Evolutionary conservation across 768 basidiomycete species (phyloP), one percentile per base, ranked within the genome.

Genomic region (Tricholoma matsutake): DNA sequence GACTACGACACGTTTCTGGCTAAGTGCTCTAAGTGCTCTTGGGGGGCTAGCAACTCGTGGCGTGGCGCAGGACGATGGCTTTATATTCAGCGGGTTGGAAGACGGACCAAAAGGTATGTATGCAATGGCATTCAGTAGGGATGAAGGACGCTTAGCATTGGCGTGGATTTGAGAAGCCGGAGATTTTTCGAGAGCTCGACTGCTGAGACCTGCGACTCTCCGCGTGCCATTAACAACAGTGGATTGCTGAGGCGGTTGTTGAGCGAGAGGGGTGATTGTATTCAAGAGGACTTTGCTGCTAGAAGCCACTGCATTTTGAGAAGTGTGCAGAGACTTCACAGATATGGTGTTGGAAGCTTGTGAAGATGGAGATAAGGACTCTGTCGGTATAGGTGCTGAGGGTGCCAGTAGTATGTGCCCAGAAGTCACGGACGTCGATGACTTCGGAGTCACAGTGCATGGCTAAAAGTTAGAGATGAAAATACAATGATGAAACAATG

Each of bases 61-160:
- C 32, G 29, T 51, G 25, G 29, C 49, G 16, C 51, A 32, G 61
- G 56, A 56, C 35, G 85, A 82, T 13, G 86, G 83, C 25, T 78
- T 75, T 57, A 87, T 86, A 52, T 75, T 77, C 41, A 87, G 69
- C 22, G 85, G 84, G 67, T 87, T 87, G 0, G 75, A 78, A 25
- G 76, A 67, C 8, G 82, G 76, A 10, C 78, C 79, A 6, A 72
- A 65, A n/a, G 77, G 66, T 34, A 80, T 76, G 61, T 75, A 76
- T 1, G 75, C 76, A 22, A 80, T 58, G 2, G 74, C 64, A 63
- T 75, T 77, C 22, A 3, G 79, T n/a, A 73, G 70, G 43, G 76
- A 65, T 10, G 71, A 68, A n/a, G 54, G 25, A 25, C 31, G 58
- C 39, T 64, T 63, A 1, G 32, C 29, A 3, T 4, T 37, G 28